Evolutionary conservation across 2,329 filamentous ascomycete genomes (phyloP).

Genomic region (Curvularia sp.): DNA sequence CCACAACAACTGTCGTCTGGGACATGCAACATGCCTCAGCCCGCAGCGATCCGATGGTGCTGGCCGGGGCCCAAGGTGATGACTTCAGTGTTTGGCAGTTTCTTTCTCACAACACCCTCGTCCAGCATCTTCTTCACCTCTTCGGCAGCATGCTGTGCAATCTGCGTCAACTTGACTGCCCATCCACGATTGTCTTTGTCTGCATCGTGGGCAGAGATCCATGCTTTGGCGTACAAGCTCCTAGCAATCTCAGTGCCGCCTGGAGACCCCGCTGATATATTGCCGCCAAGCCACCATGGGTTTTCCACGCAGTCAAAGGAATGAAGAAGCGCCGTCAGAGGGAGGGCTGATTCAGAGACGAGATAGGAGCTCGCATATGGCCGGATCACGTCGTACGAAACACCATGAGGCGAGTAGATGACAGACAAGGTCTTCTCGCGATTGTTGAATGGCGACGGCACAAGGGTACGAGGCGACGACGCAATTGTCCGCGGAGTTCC

Average conservation of each 20-base stretch:
- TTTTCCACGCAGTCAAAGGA: conserved; percentile 66
- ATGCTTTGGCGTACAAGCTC: conserved; percentile 61
- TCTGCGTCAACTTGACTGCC: conserved; percentile 60
- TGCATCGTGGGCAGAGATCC: conserved; percentile 69
- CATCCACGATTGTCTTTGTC: conserved; percentile 64
- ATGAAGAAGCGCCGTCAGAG: conserved; percentile 69
- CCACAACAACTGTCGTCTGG: not conserved
- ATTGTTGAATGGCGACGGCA: conserved; percentile 44
- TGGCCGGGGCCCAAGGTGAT: conserved; percentile 32
- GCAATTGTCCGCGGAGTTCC: conserved; percentile 43
- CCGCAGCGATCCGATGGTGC: conserved; percentile 28
- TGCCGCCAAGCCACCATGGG: conserved; percentile 68
- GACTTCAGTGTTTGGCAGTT: conserved; percentile 24
- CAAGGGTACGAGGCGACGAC: conserved; percentile 43
- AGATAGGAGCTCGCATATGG: conserved; percentile 66
- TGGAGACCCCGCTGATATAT: conserved; percentile 63
- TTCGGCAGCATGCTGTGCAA: conserved; percentile 44
- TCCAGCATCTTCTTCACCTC: conserved; percentile 41
- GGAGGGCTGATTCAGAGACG: conserved; percentile 62
- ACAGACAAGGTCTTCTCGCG: conserved; percentile 62
- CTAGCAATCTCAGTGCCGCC: conserved; percentile 64
- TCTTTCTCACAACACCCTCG: conserved; percentile 22
- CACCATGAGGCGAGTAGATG: conserved; percentile 70
- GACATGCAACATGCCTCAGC: conserved; percentile 6
- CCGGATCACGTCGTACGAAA: conserved; percentile 60